Conservation (phyloP, 2,329 filamentous ascomycete genomes). For the Paradendryphiella salina region DNA sequence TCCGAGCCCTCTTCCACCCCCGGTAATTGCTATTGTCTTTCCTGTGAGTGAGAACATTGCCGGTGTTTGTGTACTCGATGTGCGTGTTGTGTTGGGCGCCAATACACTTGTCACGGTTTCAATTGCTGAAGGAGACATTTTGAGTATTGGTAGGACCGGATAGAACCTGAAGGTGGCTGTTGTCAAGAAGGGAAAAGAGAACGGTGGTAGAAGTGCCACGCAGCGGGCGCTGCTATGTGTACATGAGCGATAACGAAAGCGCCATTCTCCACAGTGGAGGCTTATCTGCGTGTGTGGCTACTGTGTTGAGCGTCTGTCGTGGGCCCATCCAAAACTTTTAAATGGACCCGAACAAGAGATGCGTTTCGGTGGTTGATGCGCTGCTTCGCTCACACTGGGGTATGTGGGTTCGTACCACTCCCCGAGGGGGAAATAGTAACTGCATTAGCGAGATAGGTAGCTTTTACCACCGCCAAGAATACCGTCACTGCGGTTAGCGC, state of each 20-base stretch:
- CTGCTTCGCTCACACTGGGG: neutral
- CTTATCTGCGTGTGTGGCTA: neutral
- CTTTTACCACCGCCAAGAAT: slow-evolving; percentile 6
- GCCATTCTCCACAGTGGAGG: neutral
- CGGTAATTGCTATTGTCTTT: slow-evolving; percentile 55
- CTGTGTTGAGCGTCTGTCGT: neutral
- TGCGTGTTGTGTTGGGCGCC: neutral
- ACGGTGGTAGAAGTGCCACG: neutral
- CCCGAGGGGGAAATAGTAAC: neutral
- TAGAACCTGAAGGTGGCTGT: neutral
- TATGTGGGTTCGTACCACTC: neutral
- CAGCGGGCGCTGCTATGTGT: neutral
- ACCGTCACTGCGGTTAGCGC: neutral
- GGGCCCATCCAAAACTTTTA: neutral
- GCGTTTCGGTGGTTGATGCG: neutral
- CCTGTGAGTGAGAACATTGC: slow-evolving; percentile 8
- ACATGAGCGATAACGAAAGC: neutral
- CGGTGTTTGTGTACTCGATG: slow-evolving; percentile 3
- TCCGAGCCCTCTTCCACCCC: slow-evolving; percentile 57
- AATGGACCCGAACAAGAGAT: neutral
- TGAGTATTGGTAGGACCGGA: neutral
- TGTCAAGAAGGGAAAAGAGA: neutral
- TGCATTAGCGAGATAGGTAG: neutral
- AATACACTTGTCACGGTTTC: neutral
- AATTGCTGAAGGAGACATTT: slow-evolving; percentile 7